Conservation (phyloP, 257 asterid genomes). For the Solanum bukasovii region DNA sequence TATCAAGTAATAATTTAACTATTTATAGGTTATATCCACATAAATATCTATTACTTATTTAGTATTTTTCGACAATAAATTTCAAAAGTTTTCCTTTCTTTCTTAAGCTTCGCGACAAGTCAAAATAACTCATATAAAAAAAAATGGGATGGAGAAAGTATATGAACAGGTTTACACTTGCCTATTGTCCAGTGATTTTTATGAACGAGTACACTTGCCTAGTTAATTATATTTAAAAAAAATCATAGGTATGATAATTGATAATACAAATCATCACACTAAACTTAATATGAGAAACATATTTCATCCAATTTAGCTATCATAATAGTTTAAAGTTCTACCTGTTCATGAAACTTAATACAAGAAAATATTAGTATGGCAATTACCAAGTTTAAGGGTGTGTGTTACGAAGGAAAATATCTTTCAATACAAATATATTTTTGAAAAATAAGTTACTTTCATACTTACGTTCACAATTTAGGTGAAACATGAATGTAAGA, state of each 20-base stretch:
- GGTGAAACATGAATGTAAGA: neutral
- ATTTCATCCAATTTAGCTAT: neutral
- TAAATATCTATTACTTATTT: neutral
- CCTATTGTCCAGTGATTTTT: neutral
- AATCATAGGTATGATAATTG: neutral
- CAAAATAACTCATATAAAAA: too few relatives aligned
- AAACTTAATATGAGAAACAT: neutral
- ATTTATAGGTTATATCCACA: neutral
- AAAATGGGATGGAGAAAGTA: neutral
- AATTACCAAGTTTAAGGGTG: neutral
- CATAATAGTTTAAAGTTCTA: neutral
- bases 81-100: neutral
- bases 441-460: neutral
- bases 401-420: too few relatives aligned
- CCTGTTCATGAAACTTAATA: neutral
- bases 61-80: neutral
- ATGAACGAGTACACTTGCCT: neutral
- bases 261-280: neutral
- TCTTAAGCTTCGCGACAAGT: neutral
- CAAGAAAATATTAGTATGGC: neutral
- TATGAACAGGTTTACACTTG: neutral
- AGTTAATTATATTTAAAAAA: too few relatives aligned
- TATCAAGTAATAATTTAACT: too few relatives aligned
- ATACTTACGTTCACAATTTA: neutral
- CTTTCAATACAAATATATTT: neutral